Evolutionary conservation across 306 rosid species (phyloP).

Genomic region (Luffa aegyptiaca): DNA sequence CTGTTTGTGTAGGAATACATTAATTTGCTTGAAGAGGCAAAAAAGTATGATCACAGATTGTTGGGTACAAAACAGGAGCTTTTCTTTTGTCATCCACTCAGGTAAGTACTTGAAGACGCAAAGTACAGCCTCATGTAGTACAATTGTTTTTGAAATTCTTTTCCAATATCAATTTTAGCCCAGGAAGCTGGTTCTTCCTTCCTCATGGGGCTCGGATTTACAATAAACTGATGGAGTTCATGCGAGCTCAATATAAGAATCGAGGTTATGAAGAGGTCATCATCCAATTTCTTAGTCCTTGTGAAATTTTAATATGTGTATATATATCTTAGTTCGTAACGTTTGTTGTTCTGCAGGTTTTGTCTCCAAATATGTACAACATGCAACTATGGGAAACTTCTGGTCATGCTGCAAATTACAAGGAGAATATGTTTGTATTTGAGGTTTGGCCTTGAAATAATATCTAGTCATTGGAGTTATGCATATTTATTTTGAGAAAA

Average conservation of each 20-base stretch:
- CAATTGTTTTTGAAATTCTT: not conserved
- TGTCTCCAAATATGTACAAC: conserved; percentile 86
- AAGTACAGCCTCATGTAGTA: not conserved
- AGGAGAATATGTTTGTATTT: conserved; percentile 81
- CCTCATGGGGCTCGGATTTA: conserved; percentile 79
- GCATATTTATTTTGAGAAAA: not conserved
- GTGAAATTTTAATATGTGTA: not conserved
- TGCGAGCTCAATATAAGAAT: conserved; percentile 61
- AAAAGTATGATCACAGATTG: conserved; percentile 84
- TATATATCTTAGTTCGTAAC: not conserved
- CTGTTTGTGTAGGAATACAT: conserved; percentile 48
- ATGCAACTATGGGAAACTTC: conserved; percentile 95
- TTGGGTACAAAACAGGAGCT: conserved; percentile 90
- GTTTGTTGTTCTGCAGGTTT: conserved; percentile 34
- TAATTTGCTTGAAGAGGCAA: conserved; percentile 70
- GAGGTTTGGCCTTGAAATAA: conserved; percentile 43
- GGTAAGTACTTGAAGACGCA: conserved; percentile 28
- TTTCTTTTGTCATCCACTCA: conserved; percentile 80
- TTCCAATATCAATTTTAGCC: conserved; percentile 37
- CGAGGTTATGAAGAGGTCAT: conserved; percentile 91
- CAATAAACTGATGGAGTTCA: conserved; percentile 68
- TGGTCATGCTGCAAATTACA: conserved; percentile 93
- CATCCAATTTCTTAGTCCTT: conserved; percentile 11
- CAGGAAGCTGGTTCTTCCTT: conserved; percentile 99
- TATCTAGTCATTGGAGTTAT: not conserved